A percentile compares a stretch with the other conserved stretches of the same genome.
Evolutionary conservation across 2,329 filamentous ascomycete species (phyloP).

Genomic region (Aspergillus sojae): DNA sequence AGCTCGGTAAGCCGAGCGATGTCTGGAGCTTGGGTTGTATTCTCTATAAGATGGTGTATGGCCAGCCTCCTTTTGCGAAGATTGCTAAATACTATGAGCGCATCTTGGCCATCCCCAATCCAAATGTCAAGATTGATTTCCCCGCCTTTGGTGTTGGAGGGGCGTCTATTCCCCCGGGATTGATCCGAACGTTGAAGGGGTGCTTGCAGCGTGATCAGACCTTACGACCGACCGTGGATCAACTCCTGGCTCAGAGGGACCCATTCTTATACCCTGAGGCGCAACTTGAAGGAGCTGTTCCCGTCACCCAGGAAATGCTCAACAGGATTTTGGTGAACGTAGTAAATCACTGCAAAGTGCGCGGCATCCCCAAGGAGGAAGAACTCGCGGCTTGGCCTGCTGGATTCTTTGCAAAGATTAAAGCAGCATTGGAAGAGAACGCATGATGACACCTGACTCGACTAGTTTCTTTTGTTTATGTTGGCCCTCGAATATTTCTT

Average conservation of each 20-base stretch:
- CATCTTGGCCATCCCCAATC: constrained; percentile 61
- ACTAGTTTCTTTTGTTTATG: constrained; percentile 30
- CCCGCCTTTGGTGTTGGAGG: constrained; percentile 50
- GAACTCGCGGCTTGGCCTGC: constrained; percentile 55
- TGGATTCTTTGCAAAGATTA: constrained; percentile 52
- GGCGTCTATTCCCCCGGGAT: constrained; percentile 55
- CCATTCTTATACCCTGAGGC: constrained; percentile 62
- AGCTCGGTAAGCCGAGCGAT: constrained; percentile 92
- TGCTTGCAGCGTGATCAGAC: constrained; percentile 63
- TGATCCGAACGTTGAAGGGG: constrained; percentile 58
- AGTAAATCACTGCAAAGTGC: constrained; percentile 61
- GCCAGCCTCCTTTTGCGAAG: constrained; percentile 91
- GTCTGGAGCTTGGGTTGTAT: constrained; percentile 97
- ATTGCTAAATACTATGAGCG: constrained; percentile 84
- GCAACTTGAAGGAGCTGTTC: constrained; percentile 48
- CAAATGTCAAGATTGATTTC: constrained; percentile 51
- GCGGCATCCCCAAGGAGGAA: constrained; percentile 58
- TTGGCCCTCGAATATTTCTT: constrained; percentile 15
- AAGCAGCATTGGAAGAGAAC: constrained; percentile 47
- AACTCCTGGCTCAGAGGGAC: constrained; percentile 59
- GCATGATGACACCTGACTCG: constrained; percentile 28
- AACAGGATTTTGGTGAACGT: constrained; percentile 62
- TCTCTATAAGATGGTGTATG: constrained; percentile 96
- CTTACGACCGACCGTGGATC: constrained; percentile 58
- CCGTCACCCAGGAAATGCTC: constrained; percentile 61